These are phyloP conservation scores for Teunomyces funiuensis DNA, from an alignment of 805 yeast genomes.

Conservation along the genomic window DNA sequence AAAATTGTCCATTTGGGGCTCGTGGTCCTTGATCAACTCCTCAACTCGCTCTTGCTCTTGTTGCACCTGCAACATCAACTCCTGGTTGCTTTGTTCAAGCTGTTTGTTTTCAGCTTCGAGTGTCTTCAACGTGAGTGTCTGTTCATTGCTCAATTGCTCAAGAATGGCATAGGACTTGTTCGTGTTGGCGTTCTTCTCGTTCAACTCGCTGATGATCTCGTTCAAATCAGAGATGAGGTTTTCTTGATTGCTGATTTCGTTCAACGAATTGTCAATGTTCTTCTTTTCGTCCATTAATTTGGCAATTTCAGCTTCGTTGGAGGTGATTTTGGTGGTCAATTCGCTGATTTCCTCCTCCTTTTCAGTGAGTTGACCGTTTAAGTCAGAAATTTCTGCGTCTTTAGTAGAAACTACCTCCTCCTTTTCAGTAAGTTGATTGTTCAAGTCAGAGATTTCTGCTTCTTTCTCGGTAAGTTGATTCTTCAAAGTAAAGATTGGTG, in stretches of 20 bases:
- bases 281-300: slow-evolving; percentile 1
- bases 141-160: not conserved
- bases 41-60: not conserved
- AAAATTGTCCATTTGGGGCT: slow-evolving; percentile 1
- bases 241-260: not conserved
- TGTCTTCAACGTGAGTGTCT: not conserved
- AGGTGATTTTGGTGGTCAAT: not conserved
- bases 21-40: not conserved
- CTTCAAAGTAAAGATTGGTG: too few species aligned
- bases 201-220: not conserved
- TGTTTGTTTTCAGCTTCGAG: not conserved
- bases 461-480: slow-evolving; percentile 1
- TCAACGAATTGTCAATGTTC: not conserved
- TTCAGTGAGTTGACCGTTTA: not conserved
- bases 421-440: not conserved
- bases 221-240: slow-evolving; percentile 2
- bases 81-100: not conserved
- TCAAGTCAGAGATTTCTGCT: not conserved
- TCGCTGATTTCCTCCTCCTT: not conserved
- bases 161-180: not conserved
- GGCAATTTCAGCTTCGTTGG: slow-evolving; percentile 2
- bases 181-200: not conserved
- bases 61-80: not conserved
- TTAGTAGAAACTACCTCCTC: not conserved
- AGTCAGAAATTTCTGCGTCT: not conserved